Evolutionary conservation across 2,329 filamentous ascomycete genomes (phyloP).

Genomic region (Sporothrix brunneoviolacea): DNA sequence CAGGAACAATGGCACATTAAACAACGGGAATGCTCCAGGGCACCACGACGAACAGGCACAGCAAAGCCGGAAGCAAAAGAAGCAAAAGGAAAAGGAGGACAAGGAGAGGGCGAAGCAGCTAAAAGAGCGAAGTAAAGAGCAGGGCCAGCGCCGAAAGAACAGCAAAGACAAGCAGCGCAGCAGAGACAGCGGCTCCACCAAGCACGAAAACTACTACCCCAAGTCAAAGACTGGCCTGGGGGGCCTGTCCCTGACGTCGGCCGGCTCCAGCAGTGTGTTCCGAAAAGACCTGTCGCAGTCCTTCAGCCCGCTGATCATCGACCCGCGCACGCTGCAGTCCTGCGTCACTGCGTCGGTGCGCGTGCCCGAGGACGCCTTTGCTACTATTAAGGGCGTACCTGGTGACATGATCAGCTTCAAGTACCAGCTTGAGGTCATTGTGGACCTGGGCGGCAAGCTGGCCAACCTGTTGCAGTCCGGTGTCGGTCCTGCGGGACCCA

Average conservation of each 20-base stretch:
- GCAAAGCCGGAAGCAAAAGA: constrained; percentile 20
- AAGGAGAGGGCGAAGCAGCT: constrained; percentile 11
- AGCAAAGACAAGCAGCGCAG: neutral
- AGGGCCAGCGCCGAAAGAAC: neutral
- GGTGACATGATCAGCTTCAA: constrained; percentile 93
- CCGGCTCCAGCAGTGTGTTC: constrained; percentile 84
- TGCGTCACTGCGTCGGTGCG: constrained; percentile 77
- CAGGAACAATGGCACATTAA: neutral
- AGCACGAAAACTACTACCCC: constrained; percentile 73
- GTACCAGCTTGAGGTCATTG: constrained; percentile 86
- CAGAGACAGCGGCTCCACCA: neutral
- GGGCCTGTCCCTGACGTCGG: constrained; percentile 78
- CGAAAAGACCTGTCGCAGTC: constrained; percentile 89
- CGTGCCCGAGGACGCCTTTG: constrained; percentile 84
- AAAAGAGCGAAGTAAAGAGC: constrained; percentile 5
- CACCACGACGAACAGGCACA: neutral
- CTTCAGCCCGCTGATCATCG: constrained; percentile 80
- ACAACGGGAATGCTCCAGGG: neutral
- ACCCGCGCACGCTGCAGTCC: constrained; percentile 70
- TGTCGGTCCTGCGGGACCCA: constrained; percentile 34
- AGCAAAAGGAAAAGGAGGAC: constrained; percentile 15
- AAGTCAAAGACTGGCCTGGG: constrained; percentile 80
- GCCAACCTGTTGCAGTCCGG: constrained; percentile 62
- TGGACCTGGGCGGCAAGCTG: constrained; percentile 85
- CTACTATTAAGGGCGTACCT: constrained; percentile 82